phyloP scores from a whole-genome alignment of 495 filamentous ascomycete genomes.

The Evernia prunastri region DNA sequence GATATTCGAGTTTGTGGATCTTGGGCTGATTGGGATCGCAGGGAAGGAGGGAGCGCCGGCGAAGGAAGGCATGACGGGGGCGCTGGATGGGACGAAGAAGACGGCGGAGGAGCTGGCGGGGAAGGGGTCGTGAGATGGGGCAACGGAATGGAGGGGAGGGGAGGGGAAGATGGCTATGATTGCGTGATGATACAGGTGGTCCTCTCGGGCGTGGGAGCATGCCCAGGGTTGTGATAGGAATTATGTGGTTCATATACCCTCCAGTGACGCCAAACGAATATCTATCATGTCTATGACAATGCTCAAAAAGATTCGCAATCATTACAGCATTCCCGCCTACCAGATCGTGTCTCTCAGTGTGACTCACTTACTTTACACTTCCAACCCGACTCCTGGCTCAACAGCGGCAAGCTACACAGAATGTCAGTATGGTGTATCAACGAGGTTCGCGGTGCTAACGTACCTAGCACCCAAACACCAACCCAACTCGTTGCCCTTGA shows the following conservation, averaged over 20 bases:
- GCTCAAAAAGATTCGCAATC: not conserved
- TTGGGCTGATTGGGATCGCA: not conserved
- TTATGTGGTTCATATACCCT: not conserved
- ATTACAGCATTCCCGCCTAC: not conserved
- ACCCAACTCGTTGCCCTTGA: constrained; percentile 91
- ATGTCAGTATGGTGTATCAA: constrained; percentile 29
- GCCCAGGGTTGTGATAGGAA: not conserved
- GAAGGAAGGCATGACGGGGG: constrained; percentile 7
- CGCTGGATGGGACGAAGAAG: constrained; percentile 9
- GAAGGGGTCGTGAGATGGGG: not conserved
- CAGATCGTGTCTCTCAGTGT: not conserved
- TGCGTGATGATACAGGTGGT: not conserved
- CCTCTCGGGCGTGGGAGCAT: not conserved
- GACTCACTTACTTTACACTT: constrained; percentile 60
- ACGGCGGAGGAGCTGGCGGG: not conserved
- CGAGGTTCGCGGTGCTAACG: constrained; percentile 26
- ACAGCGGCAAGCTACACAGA: constrained; percentile 59
- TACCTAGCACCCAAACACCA: constrained; percentile 98
- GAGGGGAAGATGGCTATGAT: not conserved
- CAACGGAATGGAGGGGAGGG: not conserved
- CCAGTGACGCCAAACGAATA: not conserved
- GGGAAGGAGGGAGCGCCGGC: constrained; percentile 14
- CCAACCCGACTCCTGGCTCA: constrained; percentile 70
- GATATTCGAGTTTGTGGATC: no score
- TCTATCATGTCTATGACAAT: not conserved